phyloP scores from a whole-genome alignment of 2,329 filamentous ascomycete genomes.

The Ophiostoma perfectum region DNA sequence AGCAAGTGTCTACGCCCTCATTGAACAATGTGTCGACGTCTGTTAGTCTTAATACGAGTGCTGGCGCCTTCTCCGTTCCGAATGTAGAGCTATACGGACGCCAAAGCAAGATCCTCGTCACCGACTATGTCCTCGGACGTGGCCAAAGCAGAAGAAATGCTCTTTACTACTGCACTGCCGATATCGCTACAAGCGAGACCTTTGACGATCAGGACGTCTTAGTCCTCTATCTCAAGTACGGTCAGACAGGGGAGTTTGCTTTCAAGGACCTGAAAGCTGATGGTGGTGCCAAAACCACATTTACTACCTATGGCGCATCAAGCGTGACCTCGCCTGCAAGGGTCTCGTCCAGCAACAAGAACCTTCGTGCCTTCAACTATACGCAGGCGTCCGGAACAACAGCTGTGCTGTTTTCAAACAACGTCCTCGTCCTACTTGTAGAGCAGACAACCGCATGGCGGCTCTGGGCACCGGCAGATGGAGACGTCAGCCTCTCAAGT shows the following conservation, averaged over 20 bases:
- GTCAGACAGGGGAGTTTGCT: conserved; percentile 46
- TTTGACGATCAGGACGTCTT: conserved; percentile 48
- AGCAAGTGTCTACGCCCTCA: conserved; percentile 53
- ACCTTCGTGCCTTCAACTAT: neutral
- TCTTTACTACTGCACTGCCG: conserved; percentile 63
- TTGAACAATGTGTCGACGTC: conserved; percentile 42
- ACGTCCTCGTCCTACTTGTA: conserved; percentile 47
- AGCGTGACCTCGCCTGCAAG: neutral
- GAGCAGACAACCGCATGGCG: conserved; percentile 50
- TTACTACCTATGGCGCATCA: neutral
- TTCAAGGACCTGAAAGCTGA: conserved; percentile 34
- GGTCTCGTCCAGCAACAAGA: neutral
- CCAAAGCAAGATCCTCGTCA: conserved; percentile 63
- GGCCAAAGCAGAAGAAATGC: conserved; percentile 30
- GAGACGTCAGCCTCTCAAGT: conserved; percentile 30
- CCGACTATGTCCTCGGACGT: conserved; percentile 57
- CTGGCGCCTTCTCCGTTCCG: conserved; percentile 53
- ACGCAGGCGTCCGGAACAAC: conserved; percentile 37
- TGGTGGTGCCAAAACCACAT: neutral
- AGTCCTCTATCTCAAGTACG: conserved; percentile 53
- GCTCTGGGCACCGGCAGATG: conserved; percentile 46
- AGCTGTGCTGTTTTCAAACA: conserved; percentile 45
- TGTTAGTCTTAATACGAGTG: conserved; percentile 56
- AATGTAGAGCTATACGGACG: conserved; percentile 56
- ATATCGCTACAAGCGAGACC: conserved; percentile 49